These are phyloP conservation scores for Sclerotinia nivalis DNA, from an alignment of 2,329 filamentous ascomycete genomes.

Conservation along the genomic window DNA sequence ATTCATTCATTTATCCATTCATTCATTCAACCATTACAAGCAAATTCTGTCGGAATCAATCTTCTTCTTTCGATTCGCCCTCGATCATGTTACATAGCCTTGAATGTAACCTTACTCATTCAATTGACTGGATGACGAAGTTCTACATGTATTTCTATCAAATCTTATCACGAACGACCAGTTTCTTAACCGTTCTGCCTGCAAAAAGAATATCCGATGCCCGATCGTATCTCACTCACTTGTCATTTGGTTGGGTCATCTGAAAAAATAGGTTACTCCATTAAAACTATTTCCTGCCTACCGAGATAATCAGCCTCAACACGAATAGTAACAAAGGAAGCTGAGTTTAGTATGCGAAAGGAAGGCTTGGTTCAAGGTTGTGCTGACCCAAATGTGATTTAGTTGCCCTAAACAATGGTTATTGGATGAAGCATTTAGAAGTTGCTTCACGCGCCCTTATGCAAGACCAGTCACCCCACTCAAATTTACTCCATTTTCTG, in stretches of 20 bases:
- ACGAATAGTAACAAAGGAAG: constrained; percentile 28
- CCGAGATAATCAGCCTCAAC: constrained; percentile 26
- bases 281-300: neutral
- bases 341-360: constrained; percentile 18
- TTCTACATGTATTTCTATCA: constrained; percentile 5
- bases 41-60: neutral
- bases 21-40: neutral
- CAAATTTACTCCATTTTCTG: neutral
- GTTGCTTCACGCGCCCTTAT: constrained; percentile 18
- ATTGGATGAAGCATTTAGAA: constrained; percentile 8
- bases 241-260: constrained; percentile 15
- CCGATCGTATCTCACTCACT: neutral
- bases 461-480: constrained; percentile 18
- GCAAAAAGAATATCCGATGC: constrained; percentile 10
- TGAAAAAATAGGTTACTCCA: neutral
- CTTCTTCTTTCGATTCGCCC: neutral
- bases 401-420: neutral
- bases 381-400: constrained; percentile 20
- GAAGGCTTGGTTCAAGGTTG: constrained; percentile 13
- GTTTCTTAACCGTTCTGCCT: neutral
- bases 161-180: neutral
- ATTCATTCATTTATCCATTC: neutral
- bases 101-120: constrained; percentile 9
- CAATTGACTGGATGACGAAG: constrained; percentile 5
- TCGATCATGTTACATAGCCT: constrained; percentile 12